Base-by-base conservation (phyloP, 2,329 filamentous ascomycete species). In the Kalmusia sp. region DNA sequence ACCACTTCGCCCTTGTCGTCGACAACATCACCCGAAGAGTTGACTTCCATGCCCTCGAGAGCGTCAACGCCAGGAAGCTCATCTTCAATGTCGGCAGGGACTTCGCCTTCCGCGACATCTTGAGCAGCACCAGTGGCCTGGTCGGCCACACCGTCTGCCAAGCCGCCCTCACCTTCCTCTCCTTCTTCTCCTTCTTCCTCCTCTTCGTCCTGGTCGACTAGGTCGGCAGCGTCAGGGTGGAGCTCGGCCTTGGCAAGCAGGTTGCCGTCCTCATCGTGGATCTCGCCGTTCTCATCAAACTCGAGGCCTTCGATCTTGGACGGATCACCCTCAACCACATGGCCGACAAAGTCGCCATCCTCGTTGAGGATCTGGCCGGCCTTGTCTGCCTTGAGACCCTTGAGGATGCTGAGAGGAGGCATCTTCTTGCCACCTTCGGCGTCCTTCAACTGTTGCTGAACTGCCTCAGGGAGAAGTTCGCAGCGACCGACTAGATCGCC, bases 401-500 rank as follows among this genome's bases (percentile, higher is more conserved):
- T 74, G 45, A 82, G 67, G 54, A 81, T 77, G 46, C 71, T 70
- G 43, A 81, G 68, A 49, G 74, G 67, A n/a, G 79, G 79, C 52
- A 80, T 65, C 52, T 77, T 74, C 31, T 61, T 61, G 0, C 64
- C 70, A 40, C 71, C 72, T 45, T 73, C 65, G 28, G 73, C 74
- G 33, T 76, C 63, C 35, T 74, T 63, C 22, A 77, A 61, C 51
- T 80, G 76, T 49, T 77, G 71, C 57, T 79, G 72, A 41, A 72
- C 71, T 37, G 72, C 67, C 31, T 81, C 78, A 12, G 79, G 79
- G 15, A 78, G 71, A 28, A 81, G 72, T 57, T 83, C 80, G 47
- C 79, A 77, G 51, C 80, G 80, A 45, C 82, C 82, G 41, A 84
- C 79, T 21, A 83, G 77, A 57, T 82, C 78, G 21, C 82, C 82